Conservation (phyloP, 805 yeast genomes). For the Dipodascopsis uninucleata region DNA sequence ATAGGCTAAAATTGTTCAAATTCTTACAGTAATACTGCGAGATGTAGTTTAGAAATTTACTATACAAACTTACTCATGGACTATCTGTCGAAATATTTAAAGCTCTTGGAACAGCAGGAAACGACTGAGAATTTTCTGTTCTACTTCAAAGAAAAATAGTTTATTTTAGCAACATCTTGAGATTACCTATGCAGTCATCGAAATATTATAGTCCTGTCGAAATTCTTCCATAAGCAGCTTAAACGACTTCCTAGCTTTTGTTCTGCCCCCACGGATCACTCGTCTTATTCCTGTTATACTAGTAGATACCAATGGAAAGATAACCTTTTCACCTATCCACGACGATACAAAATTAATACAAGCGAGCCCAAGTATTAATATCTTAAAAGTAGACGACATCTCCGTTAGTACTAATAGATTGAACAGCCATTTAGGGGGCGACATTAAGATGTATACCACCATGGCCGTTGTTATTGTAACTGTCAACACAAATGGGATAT, state of each 20-base stretch:
- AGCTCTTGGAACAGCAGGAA: neutral
- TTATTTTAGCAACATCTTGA: neutral
- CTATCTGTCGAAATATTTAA: neutral
- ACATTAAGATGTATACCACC: slow-evolving; percentile 53
- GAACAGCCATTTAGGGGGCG: slow-evolving; percentile 55
- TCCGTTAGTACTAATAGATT: slow-evolving; percentile 71
- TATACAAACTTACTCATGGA: too few species aligned
- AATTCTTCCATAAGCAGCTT: slow-evolving; percentile 34
- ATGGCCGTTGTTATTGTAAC: slow-evolving; percentile 48
- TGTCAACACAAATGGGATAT: slow-evolving; percentile 64
- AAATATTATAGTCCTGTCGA: slow-evolving; percentile 5
- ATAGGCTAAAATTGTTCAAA: too few species aligned
- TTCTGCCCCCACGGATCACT: slow-evolving; percentile 23
- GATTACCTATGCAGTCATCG: neutral
- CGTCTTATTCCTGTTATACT: slow-evolving; percentile 19
- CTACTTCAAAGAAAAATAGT: neutral
- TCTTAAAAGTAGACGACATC: slow-evolving; percentile 50
- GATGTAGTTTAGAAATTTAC: too few species aligned
- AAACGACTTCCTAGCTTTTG: slow-evolving; percentile 37
- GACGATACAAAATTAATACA: slow-evolving; percentile 49
- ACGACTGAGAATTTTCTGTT: too few species aligned
- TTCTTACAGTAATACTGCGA: too few species aligned
- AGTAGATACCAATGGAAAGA: slow-evolving; percentile 44
- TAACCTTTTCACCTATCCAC: slow-evolving; percentile 44
- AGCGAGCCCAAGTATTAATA: slow-evolving; percentile 47